phyloP scores from a whole-genome alignment of 2,329 filamentous ascomycete genomes.

The Neonectria faginata region DNA sequence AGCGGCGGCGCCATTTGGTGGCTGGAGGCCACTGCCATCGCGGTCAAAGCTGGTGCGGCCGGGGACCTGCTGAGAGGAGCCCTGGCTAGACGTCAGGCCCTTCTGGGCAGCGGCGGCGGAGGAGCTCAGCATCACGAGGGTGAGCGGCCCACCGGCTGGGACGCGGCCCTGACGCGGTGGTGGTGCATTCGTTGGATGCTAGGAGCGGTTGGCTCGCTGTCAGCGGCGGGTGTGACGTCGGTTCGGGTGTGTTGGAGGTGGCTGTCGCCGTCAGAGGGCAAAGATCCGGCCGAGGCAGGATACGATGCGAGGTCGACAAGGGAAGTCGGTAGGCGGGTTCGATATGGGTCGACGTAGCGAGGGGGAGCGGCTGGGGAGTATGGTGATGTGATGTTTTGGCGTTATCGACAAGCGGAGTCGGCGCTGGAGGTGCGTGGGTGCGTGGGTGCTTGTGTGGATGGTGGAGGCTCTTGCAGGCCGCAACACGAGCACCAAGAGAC shows the following conservation, averaged over 20 bases:
- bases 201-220: slow-evolving; percentile 25
- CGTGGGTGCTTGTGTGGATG: slow-evolving; percentile 38
- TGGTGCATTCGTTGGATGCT: slow-evolving; percentile 53
- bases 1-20: slow-evolving; percentile 56
- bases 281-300: not conserved
- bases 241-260: slow-evolving; percentile 24
- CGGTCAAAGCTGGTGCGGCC: slow-evolving; percentile 61
- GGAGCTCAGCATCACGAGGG: slow-evolving; percentile 50
- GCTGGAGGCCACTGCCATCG: slow-evolving; percentile 63
- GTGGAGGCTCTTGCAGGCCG: slow-evolving; percentile 39
- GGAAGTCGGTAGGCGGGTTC: slow-evolving; percentile 18
- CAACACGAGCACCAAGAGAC: slow-evolving; percentile 24
- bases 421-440: slow-evolving; percentile 25
- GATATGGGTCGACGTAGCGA: slow-evolving; percentile 20
- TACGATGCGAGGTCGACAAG: slow-evolving; percentile 4
- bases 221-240: slow-evolving; percentile 34
- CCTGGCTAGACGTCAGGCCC: slow-evolving; percentile 48
- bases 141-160: slow-evolving; percentile 53
- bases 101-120: slow-evolving; percentile 48
- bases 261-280: slow-evolving; percentile 17
- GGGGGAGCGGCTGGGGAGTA: slow-evolving; percentile 19
- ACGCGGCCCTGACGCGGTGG: slow-evolving; percentile 52
- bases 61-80: slow-evolving; percentile 50
- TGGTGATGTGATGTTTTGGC: slow-evolving; percentile 20
- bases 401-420: slow-evolving; percentile 33